Percentiles rank a stretch among this genome's conserved stretches.
Evolutionary conservation across 495 filamentous ascomycete genomes (phyloP).

Genomic region (Monascus purpureus): DNA sequence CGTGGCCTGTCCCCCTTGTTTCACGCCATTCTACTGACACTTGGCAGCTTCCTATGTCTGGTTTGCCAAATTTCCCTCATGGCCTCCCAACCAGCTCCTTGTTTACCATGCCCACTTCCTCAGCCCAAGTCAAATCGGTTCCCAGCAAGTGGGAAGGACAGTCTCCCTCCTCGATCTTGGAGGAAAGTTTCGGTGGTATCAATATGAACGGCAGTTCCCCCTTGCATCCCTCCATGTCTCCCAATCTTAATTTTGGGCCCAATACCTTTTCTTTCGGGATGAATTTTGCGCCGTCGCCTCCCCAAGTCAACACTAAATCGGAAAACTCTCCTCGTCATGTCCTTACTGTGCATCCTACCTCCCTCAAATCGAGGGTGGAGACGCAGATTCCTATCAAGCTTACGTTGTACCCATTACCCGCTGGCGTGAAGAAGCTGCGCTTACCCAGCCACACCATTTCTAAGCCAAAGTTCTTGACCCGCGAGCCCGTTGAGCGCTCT

Average conservation of each 20-base stretch:
- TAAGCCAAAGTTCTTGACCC: conserved; percentile 74
- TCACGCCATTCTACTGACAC: background rate
- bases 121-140: conserved; percentile 32
- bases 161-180: conserved; percentile 38
- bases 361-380: conserved; percentile 80
- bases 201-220: conserved; percentile 30
- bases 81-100: conserved; percentile 36
- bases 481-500: conserved; percentile 40
- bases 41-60: conserved; percentile 11
- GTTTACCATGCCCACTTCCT: conserved; percentile 20
- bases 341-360: conserved; percentile 48
- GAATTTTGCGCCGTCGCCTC: conserved; percentile 22
- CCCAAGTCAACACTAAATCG: conserved; percentile 12
- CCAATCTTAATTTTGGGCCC: conserved; percentile 19
- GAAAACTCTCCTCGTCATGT: conserved; percentile 19
- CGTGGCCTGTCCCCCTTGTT: background rate
- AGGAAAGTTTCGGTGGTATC: conserved; percentile 31
- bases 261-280: conserved; percentile 19
- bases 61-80: conserved; percentile 19
- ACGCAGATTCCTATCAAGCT: conserved; percentile 81
- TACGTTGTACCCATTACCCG: conserved; percentile 56
- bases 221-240: conserved; percentile 15
- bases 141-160: conserved; percentile 32
- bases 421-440: conserved; percentile 63
- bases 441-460: conserved; percentile 80